A percentile compares a stretch with the other conserved stretches of the same genome.
Evolutionary conservation across 2,329 filamentous ascomycete genomes (phyloP).

Genomic region (Epichloe hybrida): DNA sequence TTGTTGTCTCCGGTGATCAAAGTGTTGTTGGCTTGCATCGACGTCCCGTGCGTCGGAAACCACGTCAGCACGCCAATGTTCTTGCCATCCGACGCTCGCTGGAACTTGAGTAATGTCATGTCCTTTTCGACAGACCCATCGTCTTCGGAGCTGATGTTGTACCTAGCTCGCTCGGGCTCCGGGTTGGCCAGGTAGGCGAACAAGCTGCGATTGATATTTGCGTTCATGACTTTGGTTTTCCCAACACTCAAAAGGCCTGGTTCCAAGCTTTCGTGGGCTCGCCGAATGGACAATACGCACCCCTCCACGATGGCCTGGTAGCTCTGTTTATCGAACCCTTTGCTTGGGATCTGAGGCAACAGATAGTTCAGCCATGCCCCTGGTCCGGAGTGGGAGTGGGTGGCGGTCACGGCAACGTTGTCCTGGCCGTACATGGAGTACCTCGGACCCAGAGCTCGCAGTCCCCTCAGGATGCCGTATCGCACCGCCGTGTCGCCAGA

Average conservation of each 20-base stretch:
- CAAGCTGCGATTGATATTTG: slow-evolving; percentile 73
- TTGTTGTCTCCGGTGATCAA: slow-evolving; percentile 86
- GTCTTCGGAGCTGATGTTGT: slow-evolving; percentile 29
- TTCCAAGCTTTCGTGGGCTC: slow-evolving; percentile 49
- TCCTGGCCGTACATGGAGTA: slow-evolving; percentile 59
- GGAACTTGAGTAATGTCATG: slow-evolving; percentile 65
- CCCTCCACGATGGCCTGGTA: slow-evolving; percentile 82
- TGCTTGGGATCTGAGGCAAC: slow-evolving; percentile 74
- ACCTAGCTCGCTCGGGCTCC: slow-evolving; percentile 52
- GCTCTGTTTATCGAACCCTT: slow-evolving; percentile 74
- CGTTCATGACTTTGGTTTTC: slow-evolving; percentile 44
- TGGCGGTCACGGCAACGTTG: slow-evolving; percentile 81
- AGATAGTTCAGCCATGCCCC: slow-evolving; percentile 90
- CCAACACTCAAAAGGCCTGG: slow-evolving; percentile 56
- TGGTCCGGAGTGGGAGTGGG: slow-evolving; percentile 80
- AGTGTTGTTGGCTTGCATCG: slow-evolving; percentile 81
- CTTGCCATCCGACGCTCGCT: slow-evolving; percentile 55
- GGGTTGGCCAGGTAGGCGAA: slow-evolving; percentile 80
- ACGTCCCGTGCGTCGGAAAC: slow-evolving; percentile 86
- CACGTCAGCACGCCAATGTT: slow-evolving; percentile 74
- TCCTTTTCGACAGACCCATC: slow-evolving; percentile 52
- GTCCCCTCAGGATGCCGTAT: slow-evolving; percentile 63
- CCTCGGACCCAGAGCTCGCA: slow-evolving; percentile 53
- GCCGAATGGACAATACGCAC: slow-evolving; percentile 61
- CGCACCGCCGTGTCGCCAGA: slow-evolving; percentile 78